A percentile compares a stretch with the other conserved stretches of the same genome.
Evolutionary conservation across 2,329 filamentous ascomycete species (phyloP).

Genomic region (Aspergillus fischeri): DNA sequence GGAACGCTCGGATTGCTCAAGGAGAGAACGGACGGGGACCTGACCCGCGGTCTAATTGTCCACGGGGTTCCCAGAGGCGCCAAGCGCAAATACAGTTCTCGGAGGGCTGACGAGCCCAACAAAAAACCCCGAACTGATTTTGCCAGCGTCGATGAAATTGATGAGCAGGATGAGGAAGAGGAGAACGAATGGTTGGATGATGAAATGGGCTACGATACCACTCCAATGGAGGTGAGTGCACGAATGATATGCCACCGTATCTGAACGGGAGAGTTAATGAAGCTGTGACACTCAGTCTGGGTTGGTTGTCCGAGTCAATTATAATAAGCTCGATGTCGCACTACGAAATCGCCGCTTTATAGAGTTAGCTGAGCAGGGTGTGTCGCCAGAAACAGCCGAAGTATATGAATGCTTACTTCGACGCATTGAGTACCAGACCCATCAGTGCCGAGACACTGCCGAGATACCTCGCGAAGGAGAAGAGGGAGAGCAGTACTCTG

Average conservation of each 20-base stretch:
- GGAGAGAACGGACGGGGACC: constrained; percentile 33
- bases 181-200: constrained; percentile 38
- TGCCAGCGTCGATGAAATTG: constrained; percentile 25
- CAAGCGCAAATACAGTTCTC: constrained; percentile 28
- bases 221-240: constrained; percentile 36
- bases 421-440: constrained; percentile 64
- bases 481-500: constrained; percentile 38
- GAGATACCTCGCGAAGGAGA: constrained; percentile 40
- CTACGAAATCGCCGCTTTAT: constrained; percentile 75
- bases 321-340: constrained; percentile 77
- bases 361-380: constrained; percentile 64
- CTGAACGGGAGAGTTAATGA: constrained; percentile 11
- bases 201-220: constrained; percentile 29
- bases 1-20: constrained; percentile 27
- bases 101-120: constrained; percentile 13
- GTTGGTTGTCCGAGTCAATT: constrained; percentile 74
- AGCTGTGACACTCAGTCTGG: constrained; percentile 53
- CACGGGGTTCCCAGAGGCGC: constrained; percentile 31
- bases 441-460: constrained; percentile 55
- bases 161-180: constrained; percentile 22
- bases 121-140: constrained; percentile 22
- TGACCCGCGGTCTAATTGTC: constrained; percentile 28
- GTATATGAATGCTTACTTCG: constrained; percentile 73
- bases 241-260: neutral
- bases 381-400: constrained; percentile 69